Base-by-base conservation (phyloP, 1,284 basidiomycete species). In the Tilletiaria anomala region DNA sequence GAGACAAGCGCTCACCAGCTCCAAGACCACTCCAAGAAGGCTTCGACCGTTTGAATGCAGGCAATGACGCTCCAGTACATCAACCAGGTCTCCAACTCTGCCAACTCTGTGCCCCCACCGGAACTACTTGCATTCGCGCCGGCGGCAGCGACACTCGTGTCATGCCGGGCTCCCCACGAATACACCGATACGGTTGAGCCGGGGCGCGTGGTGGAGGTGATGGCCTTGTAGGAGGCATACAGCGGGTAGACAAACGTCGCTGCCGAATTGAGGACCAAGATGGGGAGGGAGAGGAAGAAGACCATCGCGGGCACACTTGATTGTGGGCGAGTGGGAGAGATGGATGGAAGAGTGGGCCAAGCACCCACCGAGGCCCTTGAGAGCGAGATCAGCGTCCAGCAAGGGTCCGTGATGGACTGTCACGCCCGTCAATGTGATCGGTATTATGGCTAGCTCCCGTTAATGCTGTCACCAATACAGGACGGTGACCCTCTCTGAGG, bases 61-160 rank as follows among this genome's bases (percentile, higher is more conserved):
- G 53, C 56, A 14, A 56, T 49, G 4, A 64, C 49, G 38, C 51
- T 52, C 61, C 61, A 64, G 44, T 64, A 64, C 39, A 64, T 59
- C 2, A 57, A 41, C 54, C 59, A 59, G 2, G 43, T 37, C 46
- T 64, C 59, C 37, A 61, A 50, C 23, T 64, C 55, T 8, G 55
- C 50, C 10, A 64, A 41, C 17, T 60, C 51, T 10, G 21, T 20
- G 6, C 11, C 20, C 14, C 12, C 17, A 35, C 12, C 17, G 15
- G 32, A 6, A 15, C 32, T 6, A 32, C 18, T 6, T 17, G 32
- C 32, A 32, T 32, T 17, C 15, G 6, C 32, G 24, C 24, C 8
- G 18, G 6, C 3, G 18, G 32, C 32, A 32, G 32, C 32, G 14
- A 20, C 35, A 36, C 16, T 14, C n/a, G 35, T 39, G 3, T 19